Evolutionary conservation across 1,284 basidiomycete species (phyloP).

Genomic region (Coniferiporia weirii): DNA sequence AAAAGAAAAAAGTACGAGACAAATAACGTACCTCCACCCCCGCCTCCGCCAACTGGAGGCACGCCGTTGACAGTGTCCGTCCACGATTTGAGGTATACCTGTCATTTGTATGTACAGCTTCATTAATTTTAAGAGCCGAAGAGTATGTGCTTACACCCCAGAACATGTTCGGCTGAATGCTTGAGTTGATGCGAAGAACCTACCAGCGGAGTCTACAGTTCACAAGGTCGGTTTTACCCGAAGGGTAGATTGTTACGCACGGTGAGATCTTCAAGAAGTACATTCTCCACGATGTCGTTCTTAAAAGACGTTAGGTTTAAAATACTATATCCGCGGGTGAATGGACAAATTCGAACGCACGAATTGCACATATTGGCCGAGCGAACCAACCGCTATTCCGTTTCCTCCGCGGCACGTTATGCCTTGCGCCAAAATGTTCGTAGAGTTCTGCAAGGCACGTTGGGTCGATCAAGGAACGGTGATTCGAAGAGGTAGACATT

Average conservation of each 20-base stretch:
- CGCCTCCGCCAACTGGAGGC: conserved; percentile 62
- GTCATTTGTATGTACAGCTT: conserved; percentile 50
- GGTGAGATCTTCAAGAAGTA: conserved; percentile 41
- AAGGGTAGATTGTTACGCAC: not conserved
- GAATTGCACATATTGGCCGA: conserved; percentile 20
- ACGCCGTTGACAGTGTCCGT: conserved; percentile 47
- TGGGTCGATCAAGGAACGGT: not conserved
- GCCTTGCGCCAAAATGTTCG: conserved; percentile 24
- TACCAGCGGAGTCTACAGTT: conserved; percentile 19
- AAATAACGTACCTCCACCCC: conserved; percentile 53
- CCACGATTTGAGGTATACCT: conserved; percentile 67
- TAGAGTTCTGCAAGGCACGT: conserved; percentile 21
- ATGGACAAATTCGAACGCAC: not conserved
- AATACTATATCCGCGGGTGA: conserved; percentile 24
- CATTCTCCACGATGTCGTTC: conserved; percentile 55
- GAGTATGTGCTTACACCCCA: conserved; percentile 33
- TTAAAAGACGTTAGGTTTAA: conserved; percentile 19
- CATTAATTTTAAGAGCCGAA: conserved; percentile 30
- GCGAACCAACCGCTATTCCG: conserved; percentile 30
- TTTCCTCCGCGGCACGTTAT: conserved; percentile 29
- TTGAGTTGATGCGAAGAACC: conserved; percentile 42
- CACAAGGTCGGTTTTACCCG: not conserved
- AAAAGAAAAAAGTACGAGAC: conserved; percentile 21
- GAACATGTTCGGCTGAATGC: conserved; percentile 51
- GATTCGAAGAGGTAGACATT: not conserved